Percentiles rank a stretch among this genome's conserved stretches.
Conservation (phyloP, 768 basidiomycete genomes). For the Tephrocybe sp. region DNA sequence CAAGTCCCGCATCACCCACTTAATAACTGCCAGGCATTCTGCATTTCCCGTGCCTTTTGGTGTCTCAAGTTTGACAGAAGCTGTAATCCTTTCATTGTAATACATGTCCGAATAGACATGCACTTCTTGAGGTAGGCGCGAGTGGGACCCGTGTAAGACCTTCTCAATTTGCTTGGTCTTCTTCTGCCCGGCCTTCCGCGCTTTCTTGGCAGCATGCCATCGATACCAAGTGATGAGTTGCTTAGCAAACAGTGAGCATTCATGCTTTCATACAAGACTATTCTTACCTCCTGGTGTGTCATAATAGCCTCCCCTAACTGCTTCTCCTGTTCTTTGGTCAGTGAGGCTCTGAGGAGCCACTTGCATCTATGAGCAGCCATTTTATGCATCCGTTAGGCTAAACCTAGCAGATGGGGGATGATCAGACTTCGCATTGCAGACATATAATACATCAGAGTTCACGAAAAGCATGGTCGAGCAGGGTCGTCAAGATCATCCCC, state of each 20-base stretch:
- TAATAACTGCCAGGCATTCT: neutral
- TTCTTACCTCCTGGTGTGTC: neutral
- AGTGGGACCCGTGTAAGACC: neutral
- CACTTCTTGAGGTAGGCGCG: neutral
- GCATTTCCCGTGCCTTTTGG: neutral
- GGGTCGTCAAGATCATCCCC: too few relatives aligned
- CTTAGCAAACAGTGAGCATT: neutral
- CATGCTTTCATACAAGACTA: neutral
- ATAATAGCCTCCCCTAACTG: neutral
- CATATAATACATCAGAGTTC: too few relatives aligned
- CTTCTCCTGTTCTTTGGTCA: neutral
- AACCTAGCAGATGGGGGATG: too few relatives aligned
- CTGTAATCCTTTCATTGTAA: neutral
- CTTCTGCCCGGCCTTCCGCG: neutral
- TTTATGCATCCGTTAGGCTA: too few relatives aligned
- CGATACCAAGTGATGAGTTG: constrained; percentile 2
- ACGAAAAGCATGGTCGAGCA: too few relatives aligned
- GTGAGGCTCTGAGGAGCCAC: too few relatives aligned
- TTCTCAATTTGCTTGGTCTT: neutral
- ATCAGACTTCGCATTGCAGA: too few relatives aligned
- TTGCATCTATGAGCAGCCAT: too few relatives aligned
- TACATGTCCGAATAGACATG: constrained; percentile 9
- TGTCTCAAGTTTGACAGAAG: neutral
- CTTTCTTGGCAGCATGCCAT: neutral
- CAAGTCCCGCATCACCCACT: neutral